Base-by-base conservation (phyloP, 257 asterid species). In the Henckelia pumila region DNA sequence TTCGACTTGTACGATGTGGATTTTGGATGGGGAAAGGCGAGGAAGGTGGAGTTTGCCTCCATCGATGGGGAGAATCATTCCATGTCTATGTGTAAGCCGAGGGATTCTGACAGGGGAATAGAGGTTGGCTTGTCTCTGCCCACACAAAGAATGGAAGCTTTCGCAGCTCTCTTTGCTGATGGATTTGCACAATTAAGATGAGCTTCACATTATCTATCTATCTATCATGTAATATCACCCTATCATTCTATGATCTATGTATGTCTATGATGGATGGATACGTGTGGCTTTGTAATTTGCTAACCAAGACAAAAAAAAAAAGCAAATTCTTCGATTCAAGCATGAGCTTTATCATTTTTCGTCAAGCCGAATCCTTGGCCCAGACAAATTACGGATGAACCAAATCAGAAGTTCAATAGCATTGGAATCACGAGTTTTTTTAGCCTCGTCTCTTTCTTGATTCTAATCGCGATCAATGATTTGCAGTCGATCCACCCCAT, bases 401-500 rank as follows among this genome's bases (percentile, higher is more conserved):
- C 47, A 35, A 35, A 35, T 35, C 47, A 1, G 14, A 35, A 35
- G 47, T 9, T 35, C 1, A 35, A 35, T 8, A 10, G 24, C 28
- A 67, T 22, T 22, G 33, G 47, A 44, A 14, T 14, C 35, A 22
- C 40, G 29, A 23, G 24, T 49, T 3, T 40, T 25, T 53, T 32
- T 6, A 32, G 37, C 37, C 37, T 32, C 70, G 50, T 24, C 64
- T 32, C 32, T 32, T 64, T 24, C 69, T n/a, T 17, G 16, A 49
- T 23, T 16, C 13, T 0, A 5, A 8, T 8, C 16, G 16, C 26
- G 30, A 77, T 83, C 77, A 88, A 22, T 74, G 58, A 26, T 56
- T 58, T 14, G 78, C 75, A 59, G 40, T 23, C 44, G 71, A 66
- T 28, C 95, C 92, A 49, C 92, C 92, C 95, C 95, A 87, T 29